Evolutionary conservation across 2,329 filamentous ascomycete genomes (phyloP).

Genomic region (Cyclaneusma minus): DNA sequence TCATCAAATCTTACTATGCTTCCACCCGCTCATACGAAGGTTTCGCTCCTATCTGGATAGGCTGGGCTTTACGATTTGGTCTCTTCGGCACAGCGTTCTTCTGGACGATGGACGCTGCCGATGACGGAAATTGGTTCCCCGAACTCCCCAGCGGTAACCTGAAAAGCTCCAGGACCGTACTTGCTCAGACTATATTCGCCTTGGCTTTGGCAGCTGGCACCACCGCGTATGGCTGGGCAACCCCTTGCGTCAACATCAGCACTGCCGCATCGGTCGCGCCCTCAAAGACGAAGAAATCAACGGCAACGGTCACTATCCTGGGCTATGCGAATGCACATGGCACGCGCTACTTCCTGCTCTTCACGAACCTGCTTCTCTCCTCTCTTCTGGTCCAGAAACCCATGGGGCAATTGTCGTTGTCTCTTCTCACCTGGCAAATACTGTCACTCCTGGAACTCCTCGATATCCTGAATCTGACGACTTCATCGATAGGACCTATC

Average conservation of each 20-base stretch:
- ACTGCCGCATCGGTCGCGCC: conserved; percentile 11
- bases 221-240: conserved; percentile 71
- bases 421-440: conserved; percentile 74
- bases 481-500: conserved; percentile 65
- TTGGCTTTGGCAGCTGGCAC: conserved; percentile 73
- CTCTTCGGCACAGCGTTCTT: conserved; percentile 64
- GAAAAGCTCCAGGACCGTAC: conserved; percentile 58
- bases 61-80: conserved; percentile 60
- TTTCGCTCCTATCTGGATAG: conserved; percentile 72
- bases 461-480: conserved; percentile 43
- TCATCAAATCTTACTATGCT: conserved; percentile 65
- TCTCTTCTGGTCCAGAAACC: conserved; percentile 79
- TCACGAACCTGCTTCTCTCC: conserved; percentile 62
- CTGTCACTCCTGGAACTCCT: conserved; percentile 58
- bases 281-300: conserved; percentile 8
- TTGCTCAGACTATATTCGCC: conserved; percentile 69
- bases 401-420: conserved; percentile 78
- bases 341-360: conserved; percentile 72
- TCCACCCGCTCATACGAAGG: conserved; percentile 81
- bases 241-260: conserved; percentile 66
- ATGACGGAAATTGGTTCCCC: conserved; percentile 69
- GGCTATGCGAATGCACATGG: conserved; percentile 92
- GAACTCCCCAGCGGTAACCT: conserved; percentile 39
- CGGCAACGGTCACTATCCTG: conserved; percentile 55
- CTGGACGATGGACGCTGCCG: conserved; percentile 81